Evolutionary conservation across 176 grass and related monocot species (phyloP).

Genomic region (Ampelocalamus luodianensis): DNA sequence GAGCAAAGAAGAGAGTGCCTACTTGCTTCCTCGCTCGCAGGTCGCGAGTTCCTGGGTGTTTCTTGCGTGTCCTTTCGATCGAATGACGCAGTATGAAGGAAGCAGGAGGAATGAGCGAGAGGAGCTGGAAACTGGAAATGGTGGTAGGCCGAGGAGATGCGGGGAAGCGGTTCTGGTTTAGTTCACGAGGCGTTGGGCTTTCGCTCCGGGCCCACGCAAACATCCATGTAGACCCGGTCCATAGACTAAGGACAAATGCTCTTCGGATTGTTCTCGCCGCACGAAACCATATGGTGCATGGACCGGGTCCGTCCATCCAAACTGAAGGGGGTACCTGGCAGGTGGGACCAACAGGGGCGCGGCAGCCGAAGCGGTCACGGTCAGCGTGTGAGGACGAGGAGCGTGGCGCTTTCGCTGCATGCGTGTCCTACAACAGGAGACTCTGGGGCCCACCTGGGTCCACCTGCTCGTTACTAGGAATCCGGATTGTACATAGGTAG

Average conservation of each 20-base stretch:
- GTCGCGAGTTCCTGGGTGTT: neutral
- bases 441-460: neutral
- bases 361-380: neutral
- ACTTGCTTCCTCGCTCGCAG: neutral
- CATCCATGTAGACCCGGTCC: neutral
- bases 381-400: neutral
- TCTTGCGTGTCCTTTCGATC: neutral
- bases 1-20: neutral
- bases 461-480: neutral
- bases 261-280: neutral
- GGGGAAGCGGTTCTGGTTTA: constrained; percentile 32
- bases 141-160: neutral
- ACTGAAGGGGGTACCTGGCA: neutral
- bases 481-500: no score
- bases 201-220: neutral
- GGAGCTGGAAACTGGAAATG: neutral
- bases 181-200: constrained; percentile 31
- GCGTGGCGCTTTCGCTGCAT: neutral
- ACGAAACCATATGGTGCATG: neutral
- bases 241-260: neutral
- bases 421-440: neutral
- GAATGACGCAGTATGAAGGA: constrained; percentile 3
- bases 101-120: neutral
- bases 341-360: neutral
- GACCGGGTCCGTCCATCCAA: neutral